Base-by-base conservation (phyloP, 108 stramenopile species). In the Skeletonema tropicum region DNA sequence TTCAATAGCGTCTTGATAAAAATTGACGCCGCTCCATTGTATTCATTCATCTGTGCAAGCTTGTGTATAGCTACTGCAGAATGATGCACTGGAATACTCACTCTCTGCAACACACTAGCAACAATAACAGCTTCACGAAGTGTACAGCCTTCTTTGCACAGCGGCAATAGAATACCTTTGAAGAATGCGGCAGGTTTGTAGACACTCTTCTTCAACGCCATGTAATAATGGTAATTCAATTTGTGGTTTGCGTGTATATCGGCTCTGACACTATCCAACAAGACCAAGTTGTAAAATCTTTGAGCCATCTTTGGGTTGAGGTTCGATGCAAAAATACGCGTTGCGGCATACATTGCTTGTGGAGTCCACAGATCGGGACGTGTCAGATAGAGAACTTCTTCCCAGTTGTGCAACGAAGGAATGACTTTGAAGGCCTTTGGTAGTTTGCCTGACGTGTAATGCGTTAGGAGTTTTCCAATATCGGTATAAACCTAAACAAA, bases 361-460 rank as follows among this genome's bases (percentile, higher is more conserved):
- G 97, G 95, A 11, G 98, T 96, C 99, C 99, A 99, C 52, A 65
- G 46, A 70, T 99, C 98, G 8, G 99, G 99, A 32, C 96, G 92
- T 11, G 98, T 99, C 63, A 98, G 78, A 76, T 96, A 98, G 19
- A 99, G 83, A 13, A 98, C 92, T 73, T 98, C 96, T 82, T 99
- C 99, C 99, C 99, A 99, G 62, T 97, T 97, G 55, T 83, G 78
- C 29, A 99, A 74, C 6, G 94, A 94, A 11, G 99, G 99, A 29
- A 99, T 92, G 14, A 99, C 98, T 87, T 99, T 99, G 94, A 99
- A 98, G 30, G 98, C 99, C 78, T 99, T 99, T 30, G 99, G 99
- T 9, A 99, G 87, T 75, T 98, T 98, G n/a, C 98, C 99, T 2
- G 96, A 86, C 21, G 94, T 94, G 79, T 98, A 99, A 60, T 85